These are phyloP conservation scores for Cadophora luteo-olivacea DNA, from an alignment of 2,329 filamentous ascomycete genomes.

Conservation along the genomic window DNA sequence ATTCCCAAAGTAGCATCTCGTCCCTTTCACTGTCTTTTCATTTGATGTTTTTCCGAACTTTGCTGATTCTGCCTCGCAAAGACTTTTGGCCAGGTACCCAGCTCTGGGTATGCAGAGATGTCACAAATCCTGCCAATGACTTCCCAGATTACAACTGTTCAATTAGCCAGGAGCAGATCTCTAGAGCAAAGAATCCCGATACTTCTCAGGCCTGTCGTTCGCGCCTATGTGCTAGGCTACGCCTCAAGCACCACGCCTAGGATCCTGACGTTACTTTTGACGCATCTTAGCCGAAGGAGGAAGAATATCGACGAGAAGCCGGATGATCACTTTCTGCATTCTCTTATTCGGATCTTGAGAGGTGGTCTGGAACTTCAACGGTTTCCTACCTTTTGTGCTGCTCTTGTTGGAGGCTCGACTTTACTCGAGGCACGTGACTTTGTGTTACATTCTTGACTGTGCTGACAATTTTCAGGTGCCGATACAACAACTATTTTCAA, in stretches of 20 bases:
- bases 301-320: constrained; percentile 39
- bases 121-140: constrained; percentile 16
- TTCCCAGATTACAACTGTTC: constrained; percentile 21
- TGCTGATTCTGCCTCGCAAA: neutral
- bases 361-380: constrained; percentile 60
- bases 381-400: constrained; percentile 68
- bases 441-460: neutral
- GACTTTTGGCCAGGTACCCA: neutral
- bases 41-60: neutral
- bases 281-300: constrained; percentile 50
- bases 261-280: constrained; percentile 60
- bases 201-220: constrained; percentile 59
- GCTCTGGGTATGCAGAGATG: neutral
- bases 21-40: neutral
- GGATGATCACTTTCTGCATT: constrained; percentile 45
- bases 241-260: constrained; percentile 63
- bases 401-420: constrained; percentile 64
- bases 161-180: constrained; percentile 37
- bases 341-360: constrained; percentile 50
- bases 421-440: constrained; percentile 60
- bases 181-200: constrained; percentile 51
- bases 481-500: constrained; percentile 42
- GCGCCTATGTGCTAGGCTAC: constrained; percentile 67
- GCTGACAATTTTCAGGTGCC: constrained; percentile 42
- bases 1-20: neutral